Evolutionary conservation across 2,329 filamentous ascomycete genomes (phyloP).

Genomic region (Penicillium oxalicum): DNA sequence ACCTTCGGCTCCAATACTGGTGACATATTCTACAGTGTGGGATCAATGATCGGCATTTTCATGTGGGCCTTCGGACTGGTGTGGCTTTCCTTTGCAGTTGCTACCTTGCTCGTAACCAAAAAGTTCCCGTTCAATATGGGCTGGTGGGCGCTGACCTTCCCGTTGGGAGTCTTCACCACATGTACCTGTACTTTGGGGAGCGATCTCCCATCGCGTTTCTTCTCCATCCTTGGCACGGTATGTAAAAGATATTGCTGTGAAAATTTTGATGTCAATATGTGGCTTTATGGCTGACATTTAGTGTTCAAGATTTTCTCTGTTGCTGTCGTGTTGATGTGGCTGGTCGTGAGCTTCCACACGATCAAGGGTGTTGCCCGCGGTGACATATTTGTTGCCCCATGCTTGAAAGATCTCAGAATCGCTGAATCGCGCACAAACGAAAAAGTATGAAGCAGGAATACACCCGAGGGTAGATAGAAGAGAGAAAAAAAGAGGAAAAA

Average conservation of each 20-base stretch:
- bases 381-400: conserved; percentile 11
- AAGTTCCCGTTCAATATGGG: conserved; percentile 56
- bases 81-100: conserved; percentile 33
- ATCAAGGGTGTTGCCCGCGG: not conserved
- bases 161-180: conserved; percentile 50
- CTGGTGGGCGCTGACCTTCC: conserved; percentile 57
- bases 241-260: not conserved
- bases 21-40: conserved; percentile 25
- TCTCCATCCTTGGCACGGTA: conserved; percentile 50
- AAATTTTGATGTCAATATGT: no score
- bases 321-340: conserved; percentile 49
- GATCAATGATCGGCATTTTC: conserved; percentile 28
- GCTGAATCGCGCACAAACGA: not conserved
- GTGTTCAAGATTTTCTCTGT: conserved; percentile 8
- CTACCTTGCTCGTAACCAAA: conserved; percentile 22
- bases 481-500: not conserved
- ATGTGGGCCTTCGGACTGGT: conserved; percentile 33
- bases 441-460: not conserved
- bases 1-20: conserved; percentile 19
- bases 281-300: not conserved
- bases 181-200: conserved; percentile 37
- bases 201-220: conserved; percentile 51
- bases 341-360: conserved; percentile 36
- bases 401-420: conserved; percentile 5
- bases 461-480: not conserved